phyloP scores from a whole-genome alignment of 1,284 basidiomycete genomes.

The Mycena citricolor region DNA sequence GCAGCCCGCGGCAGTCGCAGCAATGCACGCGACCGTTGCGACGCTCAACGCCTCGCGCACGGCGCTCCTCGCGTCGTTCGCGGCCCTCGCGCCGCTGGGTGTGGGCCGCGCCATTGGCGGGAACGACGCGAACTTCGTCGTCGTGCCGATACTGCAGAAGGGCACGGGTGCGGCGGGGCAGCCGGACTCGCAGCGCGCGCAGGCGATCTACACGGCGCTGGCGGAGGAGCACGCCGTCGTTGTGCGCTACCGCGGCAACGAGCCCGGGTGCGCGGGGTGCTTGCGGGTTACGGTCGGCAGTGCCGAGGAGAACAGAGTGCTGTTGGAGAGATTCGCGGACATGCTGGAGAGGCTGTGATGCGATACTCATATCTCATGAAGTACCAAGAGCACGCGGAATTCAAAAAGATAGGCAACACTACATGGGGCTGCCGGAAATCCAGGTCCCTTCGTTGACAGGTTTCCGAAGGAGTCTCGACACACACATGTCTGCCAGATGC shows the following conservation, averaged over 20 bases:
- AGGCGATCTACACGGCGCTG: constrained; percentile 76
- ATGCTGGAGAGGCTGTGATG: constrained; percentile 42
- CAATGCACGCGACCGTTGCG: constrained; percentile 68
- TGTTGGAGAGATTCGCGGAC: constrained; percentile 48
- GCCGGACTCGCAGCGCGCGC: constrained; percentile 72
- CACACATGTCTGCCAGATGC: no score
- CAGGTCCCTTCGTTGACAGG: no score
- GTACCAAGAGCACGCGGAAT: no score
- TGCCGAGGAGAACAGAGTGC: constrained; percentile 70
- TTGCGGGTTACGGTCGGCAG: constrained; percentile 91
- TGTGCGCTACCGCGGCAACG: constrained; percentile 86
- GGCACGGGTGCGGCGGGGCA: constrained; percentile 50
- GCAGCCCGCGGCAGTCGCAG: constrained; percentile 58
- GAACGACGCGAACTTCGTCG: constrained; percentile 90
- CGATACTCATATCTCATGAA: not conserved
- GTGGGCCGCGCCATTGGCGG: constrained; percentile 77
- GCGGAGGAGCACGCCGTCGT: constrained; percentile 89
- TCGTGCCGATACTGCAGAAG: constrained; percentile 80
- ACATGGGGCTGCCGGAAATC: no score
- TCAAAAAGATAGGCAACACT: no score
- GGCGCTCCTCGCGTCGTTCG: constrained; percentile 51
- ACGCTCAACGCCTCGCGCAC: constrained; percentile 63
- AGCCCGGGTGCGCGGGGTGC: constrained; percentile 86
- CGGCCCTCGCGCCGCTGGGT: constrained; percentile 48
- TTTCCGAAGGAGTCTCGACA: no score